Evolutionary conservation across 2,329 filamentous ascomycete genomes (phyloP), one percentile per base, ranked within the genome.

Genomic region (Diplodia sapinea): DNA sequence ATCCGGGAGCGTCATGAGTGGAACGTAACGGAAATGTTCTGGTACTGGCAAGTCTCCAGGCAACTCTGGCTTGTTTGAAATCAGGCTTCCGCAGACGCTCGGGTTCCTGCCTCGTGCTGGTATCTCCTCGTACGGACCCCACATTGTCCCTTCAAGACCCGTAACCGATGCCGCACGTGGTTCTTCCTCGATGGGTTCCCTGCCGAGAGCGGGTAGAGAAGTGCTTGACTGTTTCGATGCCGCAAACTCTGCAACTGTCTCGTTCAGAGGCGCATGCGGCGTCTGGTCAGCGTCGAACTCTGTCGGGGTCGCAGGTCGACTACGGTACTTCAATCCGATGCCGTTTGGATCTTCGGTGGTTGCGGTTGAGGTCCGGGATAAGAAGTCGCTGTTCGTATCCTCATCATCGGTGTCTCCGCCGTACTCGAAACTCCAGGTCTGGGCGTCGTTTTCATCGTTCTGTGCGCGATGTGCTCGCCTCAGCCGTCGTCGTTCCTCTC

Each of bases 11-110:
- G 94, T 96, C 80, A 99, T 91, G 79, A 94, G 93, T 17, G 95
- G 95, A 17, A 98, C 94, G 74, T 95, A 97, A 43, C 91, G 92
- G 78, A 93, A 93, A 76, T 98, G 94, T 72, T 97, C 93, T 43
- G 92, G 90, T 69, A 92, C 88, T 70, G 91, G 88, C 13, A 83
- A 87, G 74, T 89, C 87, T 47, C 90, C 79, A 0, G 87, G 88
- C 3, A 88, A 74, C 36, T 69, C 70, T 38, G 67, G 68, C 38
- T 70, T 70, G 23, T 79, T 79, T 84, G 62, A 91, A 87, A 73
- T 90, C 74, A 88, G 87, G 69, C 91, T 95, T 65, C 91, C 92
- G 4, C 91, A 88, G 79, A 94, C 87, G 75, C 93, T 97, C 40
- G 92, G 90, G 4, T 91, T 91, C 62, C 92, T 87, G 52, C 87